Percentiles rank a stretch among this genome's conserved stretches.
phyloP scores from a whole-genome alignment of 176 grass and related monocot species.

The Neostapfia colusana region DNA sequence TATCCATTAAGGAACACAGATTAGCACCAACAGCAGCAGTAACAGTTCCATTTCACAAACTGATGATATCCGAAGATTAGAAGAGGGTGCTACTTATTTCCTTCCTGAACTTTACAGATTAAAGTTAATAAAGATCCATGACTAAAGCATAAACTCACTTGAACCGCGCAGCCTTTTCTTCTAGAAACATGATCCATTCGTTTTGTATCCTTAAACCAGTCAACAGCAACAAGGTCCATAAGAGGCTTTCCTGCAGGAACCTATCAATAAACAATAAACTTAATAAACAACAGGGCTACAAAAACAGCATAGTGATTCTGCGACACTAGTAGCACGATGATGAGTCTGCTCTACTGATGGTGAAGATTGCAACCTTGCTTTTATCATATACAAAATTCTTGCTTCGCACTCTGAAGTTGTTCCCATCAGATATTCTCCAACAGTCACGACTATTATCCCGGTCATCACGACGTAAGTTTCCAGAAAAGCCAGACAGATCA shows the following conservation, averaged over 20 bases:
- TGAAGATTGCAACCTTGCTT: slow-evolving; percentile 65
- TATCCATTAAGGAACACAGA: slow-evolving; percentile 20
- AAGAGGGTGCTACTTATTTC: background rate
- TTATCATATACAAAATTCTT: slow-evolving; percentile 84
- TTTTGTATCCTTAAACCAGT: slow-evolving; percentile 95
- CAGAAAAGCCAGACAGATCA: slow-evolving; percentile 84
- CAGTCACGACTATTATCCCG: slow-evolving; percentile 86
- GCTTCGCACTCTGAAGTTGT: slow-evolving; percentile 98
- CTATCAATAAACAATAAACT: slow-evolving; percentile 43
- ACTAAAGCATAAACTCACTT: slow-evolving; percentile 56
- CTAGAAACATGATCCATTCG: slow-evolving; percentile 98
- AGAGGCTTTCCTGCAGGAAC: slow-evolving; percentile 91
- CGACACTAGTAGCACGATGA: slow-evolving; percentile 16
- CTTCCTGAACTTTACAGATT: background rate
- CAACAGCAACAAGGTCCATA: slow-evolving; percentile 95
- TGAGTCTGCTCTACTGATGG: slow-evolving; percentile 17
- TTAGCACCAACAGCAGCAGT: slow-evolving; percentile 1
- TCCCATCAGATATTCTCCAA: slow-evolving; percentile 91
- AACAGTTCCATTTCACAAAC: background rate
- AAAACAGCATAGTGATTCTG: slow-evolving; percentile 23
- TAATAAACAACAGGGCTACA: slow-evolving; percentile 6
- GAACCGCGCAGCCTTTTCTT: slow-evolving; percentile 87
- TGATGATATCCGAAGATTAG: background rate
- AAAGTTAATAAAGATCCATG: slow-evolving; percentile 14
- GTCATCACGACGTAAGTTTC: slow-evolving; percentile 87